Conservation (phyloP, 495 filamentous ascomycete genomes). For the Penicillium samsonianum region DNA sequence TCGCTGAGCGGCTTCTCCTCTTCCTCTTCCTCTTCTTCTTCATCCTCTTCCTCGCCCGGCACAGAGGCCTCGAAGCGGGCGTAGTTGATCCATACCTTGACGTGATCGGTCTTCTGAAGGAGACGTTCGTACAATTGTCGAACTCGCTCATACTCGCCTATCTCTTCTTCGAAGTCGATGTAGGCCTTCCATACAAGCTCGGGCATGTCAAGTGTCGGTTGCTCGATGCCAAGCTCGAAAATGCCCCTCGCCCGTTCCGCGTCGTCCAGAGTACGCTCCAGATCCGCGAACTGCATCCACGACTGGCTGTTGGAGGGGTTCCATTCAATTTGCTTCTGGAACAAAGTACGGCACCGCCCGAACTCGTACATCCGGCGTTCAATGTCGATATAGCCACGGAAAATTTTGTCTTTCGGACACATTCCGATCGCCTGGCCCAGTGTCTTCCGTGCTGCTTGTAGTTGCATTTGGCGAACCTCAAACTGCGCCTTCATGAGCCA, state of each 20-base stretch:
- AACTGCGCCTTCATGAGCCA: slow-evolving; percentile 95
- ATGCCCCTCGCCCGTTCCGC: slow-evolving; percentile 84
- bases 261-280: slow-evolving; percentile 89
- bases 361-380: slow-evolving; percentile 94
- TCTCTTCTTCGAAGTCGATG: slow-evolving; percentile 96
- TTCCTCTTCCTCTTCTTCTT: slow-evolving; percentile 64
- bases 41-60: slow-evolving; percentile 65
- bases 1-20: slow-evolving; percentile 75
- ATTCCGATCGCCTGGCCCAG: slow-evolving; percentile 87
- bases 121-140: slow-evolving; percentile 88
- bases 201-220: slow-evolving; percentile 91
- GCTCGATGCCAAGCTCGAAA: slow-evolving; percentile 85
- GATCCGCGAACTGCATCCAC: slow-evolving; percentile 93
- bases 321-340: slow-evolving; percentile 91
- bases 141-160: slow-evolving; percentile 81
- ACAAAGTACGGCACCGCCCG: slow-evolving; percentile 81
- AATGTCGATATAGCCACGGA: slow-evolving; percentile 88
- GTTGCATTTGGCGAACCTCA: slow-evolving; percentile 82
- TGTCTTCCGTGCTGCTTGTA: slow-evolving; percentile 78
- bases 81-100: slow-evolving; percentile 98
- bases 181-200: slow-evolving; percentile 96
- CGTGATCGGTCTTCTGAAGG: slow-evolving; percentile 89
- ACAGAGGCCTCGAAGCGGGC: slow-evolving; percentile 96
- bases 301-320: slow-evolving; percentile 85
- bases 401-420: slow-evolving; percentile 94